phyloP scores from a whole-genome alignment of 495 filamentous ascomycete species.

The Aspergillus saccharolyticus region DNA sequence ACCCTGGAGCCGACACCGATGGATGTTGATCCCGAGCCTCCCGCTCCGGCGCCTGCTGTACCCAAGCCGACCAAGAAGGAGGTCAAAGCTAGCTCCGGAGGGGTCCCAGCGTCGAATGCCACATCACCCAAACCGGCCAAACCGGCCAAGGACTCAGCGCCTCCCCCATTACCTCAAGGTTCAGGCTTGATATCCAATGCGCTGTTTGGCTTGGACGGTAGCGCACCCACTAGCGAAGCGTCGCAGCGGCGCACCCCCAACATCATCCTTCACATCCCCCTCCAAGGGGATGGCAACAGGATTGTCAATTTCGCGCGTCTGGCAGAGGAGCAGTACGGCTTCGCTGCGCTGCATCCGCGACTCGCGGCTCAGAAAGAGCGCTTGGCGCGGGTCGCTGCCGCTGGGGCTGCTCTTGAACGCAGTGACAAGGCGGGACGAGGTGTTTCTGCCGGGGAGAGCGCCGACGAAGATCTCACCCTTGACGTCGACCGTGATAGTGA shows the following conservation, averaged over 20 bases:
- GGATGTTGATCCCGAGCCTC: slow-evolving; percentile 36
- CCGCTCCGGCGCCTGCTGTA: slow-evolving; percentile 14
- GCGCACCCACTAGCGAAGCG: slow-evolving; percentile 27
- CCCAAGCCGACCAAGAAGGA: slow-evolving; percentile 28
- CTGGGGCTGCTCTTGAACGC: slow-evolving; percentile 73
- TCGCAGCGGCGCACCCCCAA: slow-evolving; percentile 59
- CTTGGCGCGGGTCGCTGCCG: slow-evolving; percentile 75
- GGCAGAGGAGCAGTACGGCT: slow-evolving; percentile 89
- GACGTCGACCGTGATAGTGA: slow-evolving; percentile 47
- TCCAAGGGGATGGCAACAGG: slow-evolving; percentile 75
- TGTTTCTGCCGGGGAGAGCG: slow-evolving; percentile 64
- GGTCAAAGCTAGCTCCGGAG: slow-evolving; percentile 33
- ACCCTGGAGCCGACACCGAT: slow-evolving; percentile 29
- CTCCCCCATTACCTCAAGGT: slow-evolving; percentile 52
- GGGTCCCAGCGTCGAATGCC: slow-evolving; percentile 51
- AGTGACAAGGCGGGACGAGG: slow-evolving; percentile 44
- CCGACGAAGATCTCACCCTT: slow-evolving; percentile 47
- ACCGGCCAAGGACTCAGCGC: slow-evolving; percentile 49
- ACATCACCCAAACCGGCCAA: slow-evolving; percentile 55
- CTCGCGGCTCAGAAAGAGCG: slow-evolving; percentile 79
- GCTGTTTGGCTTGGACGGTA: slow-evolving; percentile 52
- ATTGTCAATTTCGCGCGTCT: slow-evolving; percentile 93
- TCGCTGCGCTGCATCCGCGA: slow-evolving; percentile 86
- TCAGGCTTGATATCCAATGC: slow-evolving; percentile 63
- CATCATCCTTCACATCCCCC: slow-evolving; percentile 75